Base-by-base conservation (phyloP, 345 rosid genomes). In the Sonneratia caseolaris region DNA sequence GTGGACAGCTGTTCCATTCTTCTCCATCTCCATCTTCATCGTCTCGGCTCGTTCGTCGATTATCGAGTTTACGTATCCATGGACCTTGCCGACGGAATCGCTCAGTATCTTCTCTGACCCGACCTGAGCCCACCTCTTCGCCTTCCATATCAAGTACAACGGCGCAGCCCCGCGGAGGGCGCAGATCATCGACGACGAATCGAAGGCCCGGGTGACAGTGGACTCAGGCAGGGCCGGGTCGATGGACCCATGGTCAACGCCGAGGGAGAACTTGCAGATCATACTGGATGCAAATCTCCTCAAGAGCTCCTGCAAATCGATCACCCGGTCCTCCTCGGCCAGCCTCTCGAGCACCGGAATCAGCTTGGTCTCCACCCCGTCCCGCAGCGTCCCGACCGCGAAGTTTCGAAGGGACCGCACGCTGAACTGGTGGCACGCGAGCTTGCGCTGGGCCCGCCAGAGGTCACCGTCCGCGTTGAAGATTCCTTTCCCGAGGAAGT, bases 241-340 rank as follows among this genome's bases (percentile, higher is more conserved):
- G 10, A 55, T 16, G 21, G 72, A 68, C 5, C 70, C 64, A 36
- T 69, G 67, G 24, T 68, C 68, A 5, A 68, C 72, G 56, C 76
- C 76, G 35, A 74, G 69, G 16, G 72, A 68, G 32, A 74, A 70
- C 66, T 74, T 74, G n/a, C 71, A 74, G 35, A 74, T 74, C 68
- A 69, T 51, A 37, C 68, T 59, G 43, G 68, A 68, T 19, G 76
- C 72, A 67, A 68, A 69, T 42, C 76, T 57, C 59, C 67, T 22
- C 4, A 74, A 18, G 18, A 68, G 65, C n/a, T 68, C 76, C 66
- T 74, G 76, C 42, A 74, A 27, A 53, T 74, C 72, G 40, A 68
- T 49, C 61, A 36, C 72, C n/a, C 21, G 19, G 3, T 35, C 16
- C 36, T 59, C 43, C 13, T 9, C 56, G 19, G 76, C 53, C 68